These are phyloP conservation scores for Cephaloascus albidus DNA, from an alignment of 805 yeast species.

Conservation along the genomic window DNA sequence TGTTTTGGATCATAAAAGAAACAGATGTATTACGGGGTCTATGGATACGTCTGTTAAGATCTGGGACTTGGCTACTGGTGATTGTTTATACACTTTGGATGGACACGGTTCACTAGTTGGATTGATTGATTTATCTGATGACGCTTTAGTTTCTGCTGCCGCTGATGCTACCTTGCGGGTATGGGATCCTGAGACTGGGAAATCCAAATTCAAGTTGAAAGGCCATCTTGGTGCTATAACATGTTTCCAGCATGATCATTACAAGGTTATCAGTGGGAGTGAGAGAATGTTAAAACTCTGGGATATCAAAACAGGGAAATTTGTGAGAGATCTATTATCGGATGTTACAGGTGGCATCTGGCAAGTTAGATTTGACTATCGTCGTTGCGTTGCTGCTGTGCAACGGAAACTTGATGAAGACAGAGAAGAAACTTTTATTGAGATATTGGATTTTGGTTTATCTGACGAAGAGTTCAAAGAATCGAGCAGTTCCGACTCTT, in stretches of 20 bases:
- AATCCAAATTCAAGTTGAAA: conserved; percentile 55
- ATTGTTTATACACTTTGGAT: conserved; percentile 56
- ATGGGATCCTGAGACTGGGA: conserved; percentile 82
- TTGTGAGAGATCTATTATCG: conserved; percentile 61
- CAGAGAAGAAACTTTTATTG: conserved; percentile 59
- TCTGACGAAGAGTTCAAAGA: neutral
- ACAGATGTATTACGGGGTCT: conserved; percentile 83
- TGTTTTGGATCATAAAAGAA: conserved; percentile 64
- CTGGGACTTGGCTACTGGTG: conserved; percentile 82
- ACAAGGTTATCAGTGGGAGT: conserved; percentile 80
- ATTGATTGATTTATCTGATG: conserved; percentile 64
- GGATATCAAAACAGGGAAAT: conserved; percentile 71
- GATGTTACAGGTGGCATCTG: conserved; percentile 83
- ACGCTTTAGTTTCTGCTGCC: conserved; percentile 84
- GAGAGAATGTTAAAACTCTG: conserved; percentile 82
- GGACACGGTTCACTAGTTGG: conserved; percentile 94
- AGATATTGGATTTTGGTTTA: conserved; percentile 69
- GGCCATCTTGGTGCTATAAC: conserved; percentile 87
- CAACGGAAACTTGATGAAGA: conserved; percentile 45
- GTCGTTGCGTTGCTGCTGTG: conserved; percentile 86
- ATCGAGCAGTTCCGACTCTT: neutral
- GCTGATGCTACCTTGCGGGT: conserved; percentile 89
- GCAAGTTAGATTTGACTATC: conserved; percentile 85
- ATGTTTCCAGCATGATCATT: conserved; percentile 84
- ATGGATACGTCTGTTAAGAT: conserved; percentile 83